phyloP scores from a whole-genome alignment of 257 asterid species.

The Gentiana straminea region DNA sequence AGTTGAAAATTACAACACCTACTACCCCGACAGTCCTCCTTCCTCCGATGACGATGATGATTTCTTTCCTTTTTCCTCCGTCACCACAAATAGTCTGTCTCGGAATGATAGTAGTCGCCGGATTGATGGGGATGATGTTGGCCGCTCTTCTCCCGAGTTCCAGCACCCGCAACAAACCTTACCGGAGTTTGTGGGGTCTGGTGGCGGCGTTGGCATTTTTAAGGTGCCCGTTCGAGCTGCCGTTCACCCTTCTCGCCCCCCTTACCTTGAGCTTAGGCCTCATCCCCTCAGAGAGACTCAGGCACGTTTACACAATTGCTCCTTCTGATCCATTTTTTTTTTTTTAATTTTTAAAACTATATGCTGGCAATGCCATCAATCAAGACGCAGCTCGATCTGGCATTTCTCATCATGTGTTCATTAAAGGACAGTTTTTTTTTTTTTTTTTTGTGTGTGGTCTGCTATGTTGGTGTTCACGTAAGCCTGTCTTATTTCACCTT shows the following conservation, averaged over 20 bases:
- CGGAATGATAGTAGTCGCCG: neutral
- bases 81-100: neutral
- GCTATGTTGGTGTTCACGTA: too few relatives aligned
- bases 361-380: too few relatives aligned
- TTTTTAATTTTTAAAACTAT: neutral
- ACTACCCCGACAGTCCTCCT: conserved; percentile 5
- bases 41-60: conserved; percentile 33
- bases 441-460: too few relatives aligned
- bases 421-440: too few relatives aligned
- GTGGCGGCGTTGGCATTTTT: conserved; percentile 50
- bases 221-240: conserved; percentile 60
- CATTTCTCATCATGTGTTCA: too few relatives aligned
- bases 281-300: conserved; percentile 73
- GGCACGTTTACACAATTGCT: conserved; percentile 14
- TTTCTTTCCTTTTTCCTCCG: conserved; percentile 48
- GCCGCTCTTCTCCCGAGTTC: conserved; percentile 3
- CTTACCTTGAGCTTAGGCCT: conserved; percentile 64
- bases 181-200: conserved; percentile 52
- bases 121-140: conserved; percentile 1
- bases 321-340: neutral
- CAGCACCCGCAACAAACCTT: conserved; percentile 27
- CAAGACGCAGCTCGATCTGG: too few relatives aligned
- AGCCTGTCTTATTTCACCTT: too few relatives aligned
- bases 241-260: conserved; percentile 57
- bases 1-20: conserved; percentile 9